Conservation (phyloP, 805 yeast species). For the Starmerella powellii region DNA sequence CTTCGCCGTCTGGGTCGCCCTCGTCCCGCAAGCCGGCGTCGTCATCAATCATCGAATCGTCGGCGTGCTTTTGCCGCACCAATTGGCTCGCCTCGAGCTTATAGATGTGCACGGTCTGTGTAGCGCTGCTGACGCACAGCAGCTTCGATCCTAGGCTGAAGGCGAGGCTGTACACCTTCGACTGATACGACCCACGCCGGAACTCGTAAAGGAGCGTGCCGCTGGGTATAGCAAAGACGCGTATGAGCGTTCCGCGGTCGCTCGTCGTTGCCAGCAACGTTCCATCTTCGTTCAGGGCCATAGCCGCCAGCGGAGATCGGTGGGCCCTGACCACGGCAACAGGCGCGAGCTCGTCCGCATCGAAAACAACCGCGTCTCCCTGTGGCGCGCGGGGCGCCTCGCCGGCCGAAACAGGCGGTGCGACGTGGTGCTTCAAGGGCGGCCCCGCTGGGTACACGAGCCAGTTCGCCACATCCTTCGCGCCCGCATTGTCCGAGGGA, state of each 20-base stretch:
- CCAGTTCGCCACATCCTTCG: conserved; percentile 15
- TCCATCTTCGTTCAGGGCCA: conserved; percentile 65
- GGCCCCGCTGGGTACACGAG: conserved; percentile 46
- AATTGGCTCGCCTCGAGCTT: conserved; percentile 7
- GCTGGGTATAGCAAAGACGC: conserved; percentile 60
- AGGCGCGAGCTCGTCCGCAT: conserved; percentile 61
- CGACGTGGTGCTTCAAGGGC: conserved; percentile 18
- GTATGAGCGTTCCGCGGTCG: conserved; percentile 74
- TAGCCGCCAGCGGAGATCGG: conserved; percentile 56
- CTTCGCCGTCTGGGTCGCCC: conserved; percentile 1
- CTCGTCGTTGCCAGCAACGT: conserved; percentile 78
- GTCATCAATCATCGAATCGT: neutral
- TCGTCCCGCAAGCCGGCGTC: too few species aligned
- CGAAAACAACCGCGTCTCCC: conserved; percentile 71
- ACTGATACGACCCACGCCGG: conserved; percentile 76
- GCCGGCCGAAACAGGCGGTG: conserved; percentile 13
- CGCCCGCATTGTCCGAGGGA: neutral
- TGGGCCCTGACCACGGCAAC: conserved; percentile 78
- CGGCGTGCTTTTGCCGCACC: neutral
- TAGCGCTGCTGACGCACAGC: conserved; percentile 73
- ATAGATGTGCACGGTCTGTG: conserved; percentile 89
- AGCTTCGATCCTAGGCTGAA: conserved; percentile 61
- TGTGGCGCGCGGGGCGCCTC: conserved; percentile 23
- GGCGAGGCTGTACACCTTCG: conserved; percentile 61
- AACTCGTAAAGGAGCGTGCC: conserved; percentile 52